These are phyloP conservation scores for Ambrosia trifida DNA, from an alignment of 129 eudicot species.

Conservation along the genomic window DNA sequence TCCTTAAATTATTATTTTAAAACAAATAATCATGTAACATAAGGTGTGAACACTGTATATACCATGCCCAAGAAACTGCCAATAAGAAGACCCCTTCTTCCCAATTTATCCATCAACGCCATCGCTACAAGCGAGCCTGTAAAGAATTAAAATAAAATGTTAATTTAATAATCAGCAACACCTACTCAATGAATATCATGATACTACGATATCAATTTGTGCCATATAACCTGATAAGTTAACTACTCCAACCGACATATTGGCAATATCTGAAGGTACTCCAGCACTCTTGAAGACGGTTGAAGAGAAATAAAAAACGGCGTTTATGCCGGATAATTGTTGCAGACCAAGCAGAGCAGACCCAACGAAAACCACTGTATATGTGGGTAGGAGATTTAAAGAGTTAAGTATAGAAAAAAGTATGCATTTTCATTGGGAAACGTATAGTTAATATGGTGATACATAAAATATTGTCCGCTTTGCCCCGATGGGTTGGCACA, in stretches of 20 bases:
- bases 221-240: constrained; percentile 60
- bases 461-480: no score
- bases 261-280: constrained; percentile 73
- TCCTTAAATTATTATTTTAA: no score
- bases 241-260: constrained; percentile 64
- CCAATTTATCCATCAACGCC: constrained; percentile 82
- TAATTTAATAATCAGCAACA: background rate
- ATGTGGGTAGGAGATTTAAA: constrained; percentile 16
- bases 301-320: constrained; percentile 87
- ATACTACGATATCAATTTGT: constrained; percentile 13
- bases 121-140: constrained; percentile 76
- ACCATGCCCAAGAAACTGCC: constrained; percentile 93
- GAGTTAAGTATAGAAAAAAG: background rate
- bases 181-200: constrained; percentile 12
- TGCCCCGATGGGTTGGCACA: no score
- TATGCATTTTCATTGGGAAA: background rate
- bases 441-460: background rate
- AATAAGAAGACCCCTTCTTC: constrained; percentile 77
- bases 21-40: background rate
- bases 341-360: constrained; percentile 75
- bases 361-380: constrained; percentile 80
- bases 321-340: constrained; percentile 86
- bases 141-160: constrained; percentile 8
- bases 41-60: constrained; percentile 21
- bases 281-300: constrained; percentile 79